Conservation (phyloP, 1,139 yeast species). For the Meyerozyma sp. region DNA sequence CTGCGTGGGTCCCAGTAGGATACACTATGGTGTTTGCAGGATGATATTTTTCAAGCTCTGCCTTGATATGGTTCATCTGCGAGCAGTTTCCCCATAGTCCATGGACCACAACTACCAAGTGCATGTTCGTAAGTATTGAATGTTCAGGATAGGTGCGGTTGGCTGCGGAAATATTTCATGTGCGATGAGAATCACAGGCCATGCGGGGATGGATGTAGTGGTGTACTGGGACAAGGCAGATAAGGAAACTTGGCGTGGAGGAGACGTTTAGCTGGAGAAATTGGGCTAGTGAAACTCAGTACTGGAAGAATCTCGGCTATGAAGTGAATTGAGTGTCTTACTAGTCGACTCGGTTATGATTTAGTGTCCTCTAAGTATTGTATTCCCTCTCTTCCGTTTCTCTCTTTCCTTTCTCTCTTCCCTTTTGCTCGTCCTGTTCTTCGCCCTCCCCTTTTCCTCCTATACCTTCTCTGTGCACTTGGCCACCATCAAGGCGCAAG, state of each 20-base stretch:
- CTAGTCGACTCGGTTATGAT: too few species aligned
- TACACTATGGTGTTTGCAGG: conserved; percentile 42
- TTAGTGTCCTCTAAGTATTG: too few species aligned
- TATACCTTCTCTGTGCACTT: conserved; percentile 23
- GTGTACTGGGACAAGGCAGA: neutral
- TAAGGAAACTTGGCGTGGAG: too few species aligned
- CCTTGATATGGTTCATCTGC: conserved; percentile 57
- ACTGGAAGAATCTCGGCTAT: too few species aligned
- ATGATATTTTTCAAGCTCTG: conserved; percentile 23
- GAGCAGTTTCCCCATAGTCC: conserved; percentile 81
- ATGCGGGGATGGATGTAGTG: neutral
- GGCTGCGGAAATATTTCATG: neutral
- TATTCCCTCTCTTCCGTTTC: too few species aligned
- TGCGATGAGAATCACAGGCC: conserved; percentile 1
- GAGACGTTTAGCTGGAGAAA: too few species aligned
- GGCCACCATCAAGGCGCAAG: conserved; percentile 63
- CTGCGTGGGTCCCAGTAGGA: conserved; percentile 57
- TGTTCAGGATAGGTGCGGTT: neutral
- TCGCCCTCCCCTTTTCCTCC: too few species aligned
- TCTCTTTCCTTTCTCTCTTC: too few species aligned
- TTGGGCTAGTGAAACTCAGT: too few species aligned
- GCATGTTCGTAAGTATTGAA: conserved; percentile 19
- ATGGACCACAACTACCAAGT: conserved; percentile 68
- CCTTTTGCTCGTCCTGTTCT: too few species aligned
- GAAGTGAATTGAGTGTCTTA: too few species aligned